Evolutionary conservation across 2,329 filamentous ascomycete species (phyloP).

Genomic region (Plectosphaerella sp.): DNA sequence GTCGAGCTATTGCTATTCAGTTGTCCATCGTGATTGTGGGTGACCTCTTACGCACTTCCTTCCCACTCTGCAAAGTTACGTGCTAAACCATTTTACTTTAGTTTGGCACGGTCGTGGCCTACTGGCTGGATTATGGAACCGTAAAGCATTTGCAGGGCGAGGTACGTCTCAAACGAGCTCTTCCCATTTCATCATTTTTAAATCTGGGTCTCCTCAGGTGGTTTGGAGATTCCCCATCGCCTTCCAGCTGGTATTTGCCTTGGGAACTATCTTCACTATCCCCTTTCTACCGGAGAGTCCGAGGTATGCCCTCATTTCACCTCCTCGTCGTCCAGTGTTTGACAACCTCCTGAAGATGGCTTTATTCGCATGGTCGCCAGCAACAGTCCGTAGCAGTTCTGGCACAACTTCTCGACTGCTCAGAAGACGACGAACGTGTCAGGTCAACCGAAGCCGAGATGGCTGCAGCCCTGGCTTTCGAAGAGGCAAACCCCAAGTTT

Average conservation of each 20-base stretch:
- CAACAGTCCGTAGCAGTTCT: not conserved
- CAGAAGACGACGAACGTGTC: not conserved
- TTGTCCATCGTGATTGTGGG: not conserved
- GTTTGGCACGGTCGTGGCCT: not conserved
- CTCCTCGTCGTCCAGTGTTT: not conserved
- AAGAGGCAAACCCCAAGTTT: not conserved
- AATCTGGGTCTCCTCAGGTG: not conserved
- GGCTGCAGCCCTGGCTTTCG: not conserved
- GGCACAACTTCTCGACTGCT: not conserved
- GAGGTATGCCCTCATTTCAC: not conserved
- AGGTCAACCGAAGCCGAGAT: not conserved
- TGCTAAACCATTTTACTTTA: not conserved
- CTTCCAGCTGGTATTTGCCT: not conserved
- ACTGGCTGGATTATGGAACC: not conserved
- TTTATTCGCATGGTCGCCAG: not conserved
- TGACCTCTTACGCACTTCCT: not conserved
- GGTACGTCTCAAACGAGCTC: not conserved
- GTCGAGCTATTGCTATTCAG: not conserved
- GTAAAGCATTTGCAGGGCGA: not conserved
- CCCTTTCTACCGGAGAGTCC: not conserved
- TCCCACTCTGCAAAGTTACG: not conserved
- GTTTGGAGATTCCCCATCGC: constrained; percentile 1
- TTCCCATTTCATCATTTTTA: not conserved
- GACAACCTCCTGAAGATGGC: not conserved
- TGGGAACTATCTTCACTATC: not conserved